These are phyloP conservation scores for Phytophthora ramorum DNA, from an alignment of 352 stramenopile genomes.

Conservation along the genomic window DNA sequence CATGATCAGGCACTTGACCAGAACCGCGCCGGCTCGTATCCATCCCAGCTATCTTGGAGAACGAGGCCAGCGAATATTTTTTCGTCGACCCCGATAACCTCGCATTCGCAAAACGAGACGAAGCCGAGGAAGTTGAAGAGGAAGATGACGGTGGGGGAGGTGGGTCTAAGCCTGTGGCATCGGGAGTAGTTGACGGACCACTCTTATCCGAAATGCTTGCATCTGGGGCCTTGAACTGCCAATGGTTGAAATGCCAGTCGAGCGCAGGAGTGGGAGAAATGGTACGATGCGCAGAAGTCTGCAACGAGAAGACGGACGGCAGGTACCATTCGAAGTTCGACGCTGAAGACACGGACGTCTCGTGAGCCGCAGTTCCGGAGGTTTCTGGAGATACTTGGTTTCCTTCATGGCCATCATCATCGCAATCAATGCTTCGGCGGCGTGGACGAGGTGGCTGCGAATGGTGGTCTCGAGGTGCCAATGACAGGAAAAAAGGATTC, in stretches of 20 bases:
- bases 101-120: slow-evolving; percentile 36
- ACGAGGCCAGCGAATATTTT: slow-evolving; percentile 67
- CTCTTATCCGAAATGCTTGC: slow-evolving; percentile 24
- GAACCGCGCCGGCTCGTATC: slow-evolving; percentile 23
- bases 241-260: slow-evolving; percentile 85
- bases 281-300: slow-evolving; percentile 61
- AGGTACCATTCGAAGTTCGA: slow-evolving; percentile 82
- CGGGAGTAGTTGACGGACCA: slow-evolving; percentile 9
- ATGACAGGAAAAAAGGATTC: slow-evolving; percentile 63
- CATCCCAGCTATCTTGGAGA: slow-evolving; percentile 59
- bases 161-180: slow-evolving; percentile 24
- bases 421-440: slow-evolving; percentile 27
- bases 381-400: slow-evolving; percentile 19
- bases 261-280: slow-evolving; percentile 60
- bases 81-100: slow-evolving; percentile 39
- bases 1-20: slow-evolving; percentile 18
- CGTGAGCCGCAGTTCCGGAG: slow-evolving; percentile 13
- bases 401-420: slow-evolving; percentile 24
- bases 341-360: slow-evolving; percentile 29
- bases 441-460: slow-evolving; percentile 9
- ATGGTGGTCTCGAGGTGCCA: slow-evolving; percentile 41
- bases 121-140: slow-evolving; percentile 39
- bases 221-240: slow-evolving; percentile 44
- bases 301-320: slow-evolving; percentile 76
- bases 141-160: slow-evolving; percentile 34